Conservation (phyloP, 495 filamentous ascomycete genomes). For the Penicillium robsamsonii region DNA sequence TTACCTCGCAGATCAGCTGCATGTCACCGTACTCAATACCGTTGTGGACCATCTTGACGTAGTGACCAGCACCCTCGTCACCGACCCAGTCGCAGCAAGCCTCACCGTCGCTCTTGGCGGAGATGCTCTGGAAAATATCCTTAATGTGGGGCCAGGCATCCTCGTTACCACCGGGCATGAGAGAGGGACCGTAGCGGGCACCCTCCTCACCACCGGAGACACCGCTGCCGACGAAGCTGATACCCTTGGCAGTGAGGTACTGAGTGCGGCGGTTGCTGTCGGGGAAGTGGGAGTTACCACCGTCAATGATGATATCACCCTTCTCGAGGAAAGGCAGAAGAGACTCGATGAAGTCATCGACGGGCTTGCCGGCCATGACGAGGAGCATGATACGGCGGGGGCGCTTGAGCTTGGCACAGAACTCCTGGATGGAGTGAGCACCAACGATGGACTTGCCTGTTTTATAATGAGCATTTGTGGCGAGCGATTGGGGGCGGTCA, state of each 20-base stretch:
- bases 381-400: conserved; percentile 96
- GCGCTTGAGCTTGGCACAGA: conserved; percentile 91
- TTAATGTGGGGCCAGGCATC: conserved; percentile 98
- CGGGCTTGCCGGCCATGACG: conserved; percentile 95
- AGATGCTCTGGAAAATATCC: conserved; percentile 96
- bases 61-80: conserved; percentile 98
- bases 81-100: conserved; percentile 99
- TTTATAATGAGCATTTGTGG: conserved; percentile 8
- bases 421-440: conserved; percentile 91
- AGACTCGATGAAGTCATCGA: conserved; percentile 97
- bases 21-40: conserved; percentile 99
- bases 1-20: conserved; percentile 98
- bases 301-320: conserved; percentile 98
- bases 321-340: conserved; percentile 84
- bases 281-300: conserved; percentile 98
- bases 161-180: conserved; percentile 99
- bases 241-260: conserved; percentile 80
- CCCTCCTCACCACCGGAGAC: conserved; percentile 99
- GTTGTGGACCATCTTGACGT: conserved; percentile 99
- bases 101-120: conserved; percentile 95
- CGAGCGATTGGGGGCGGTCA: conserved; percentile 9
- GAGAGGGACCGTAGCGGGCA: conserved; percentile 91
- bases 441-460: conserved; percentile 87
- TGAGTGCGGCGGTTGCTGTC: conserved; percentile 94
- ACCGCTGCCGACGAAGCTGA: conserved; percentile 95